Evolutionary conservation across 1,284 basidiomycete species (phyloP).

Genomic region (Pseudozyma tsukubaensis): DNA sequence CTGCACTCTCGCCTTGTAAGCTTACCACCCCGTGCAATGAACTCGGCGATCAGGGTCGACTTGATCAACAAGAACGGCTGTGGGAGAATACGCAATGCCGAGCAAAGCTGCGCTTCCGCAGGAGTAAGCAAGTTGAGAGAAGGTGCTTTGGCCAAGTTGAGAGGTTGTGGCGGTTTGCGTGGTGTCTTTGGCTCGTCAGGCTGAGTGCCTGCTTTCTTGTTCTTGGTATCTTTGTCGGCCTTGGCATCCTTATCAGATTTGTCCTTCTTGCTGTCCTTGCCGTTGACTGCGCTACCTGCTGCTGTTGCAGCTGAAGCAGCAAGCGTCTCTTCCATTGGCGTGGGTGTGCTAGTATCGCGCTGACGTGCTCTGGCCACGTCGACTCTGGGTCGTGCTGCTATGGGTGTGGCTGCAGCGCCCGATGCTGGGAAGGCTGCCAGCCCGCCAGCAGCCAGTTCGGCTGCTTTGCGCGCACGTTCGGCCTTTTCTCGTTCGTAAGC

Average conservation of each 20-base stretch:
- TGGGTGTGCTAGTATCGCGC: slow-evolving; percentile 52
- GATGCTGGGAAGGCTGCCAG: slow-evolving; percentile 58
- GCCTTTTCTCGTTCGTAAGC: slow-evolving; percentile 63
- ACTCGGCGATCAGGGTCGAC: slow-evolving; percentile 60
- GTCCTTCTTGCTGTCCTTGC: slow-evolving; percentile 36
- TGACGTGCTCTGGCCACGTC: slow-evolving; percentile 51
- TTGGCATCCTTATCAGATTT: slow-evolving; percentile 31
- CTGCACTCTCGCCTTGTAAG: slow-evolving; percentile 61
- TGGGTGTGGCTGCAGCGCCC: slow-evolving; percentile 43
- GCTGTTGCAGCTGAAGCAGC: slow-evolving; percentile 12
- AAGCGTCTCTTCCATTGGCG: slow-evolving; percentile 37
- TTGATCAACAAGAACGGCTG: slow-evolving; percentile 66
- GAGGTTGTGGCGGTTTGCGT: slow-evolving; percentile 55
- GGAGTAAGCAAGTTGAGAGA: slow-evolving; percentile 62
- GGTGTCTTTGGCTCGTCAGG: slow-evolving; percentile 55
- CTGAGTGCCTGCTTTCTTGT: slow-evolving; percentile 49
- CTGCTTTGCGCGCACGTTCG: slow-evolving; percentile 59
- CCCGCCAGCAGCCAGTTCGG: slow-evolving; percentile 61
- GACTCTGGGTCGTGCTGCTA: slow-evolving; percentile 33
- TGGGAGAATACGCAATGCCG: slow-evolving; percentile 63
- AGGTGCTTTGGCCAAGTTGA: slow-evolving; percentile 60
- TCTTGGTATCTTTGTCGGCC: slow-evolving; percentile 41
- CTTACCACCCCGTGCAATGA: slow-evolving; percentile 56
- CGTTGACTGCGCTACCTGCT: slow-evolving; percentile 16
- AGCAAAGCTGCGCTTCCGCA: slow-evolving; percentile 63